Evolutionary conservation across 2,329 filamentous ascomycete genomes (phyloP).

Genomic region (Neophaeococcomyces mojaviensis): DNA sequence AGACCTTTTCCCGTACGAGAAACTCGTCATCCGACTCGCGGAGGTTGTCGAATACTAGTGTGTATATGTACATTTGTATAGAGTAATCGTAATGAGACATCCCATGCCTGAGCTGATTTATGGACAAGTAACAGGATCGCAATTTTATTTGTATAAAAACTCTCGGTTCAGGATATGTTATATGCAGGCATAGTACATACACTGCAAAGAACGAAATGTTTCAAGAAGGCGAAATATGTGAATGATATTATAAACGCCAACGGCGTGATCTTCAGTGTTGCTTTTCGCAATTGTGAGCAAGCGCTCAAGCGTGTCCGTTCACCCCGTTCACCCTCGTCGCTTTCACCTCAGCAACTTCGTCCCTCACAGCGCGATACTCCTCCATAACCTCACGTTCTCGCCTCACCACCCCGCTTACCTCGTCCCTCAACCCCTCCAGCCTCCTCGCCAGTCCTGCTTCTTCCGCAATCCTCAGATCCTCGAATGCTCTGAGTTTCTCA

Average conservation of each 20-base stretch:
- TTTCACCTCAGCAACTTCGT: constrained; percentile 62
- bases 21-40: no score
- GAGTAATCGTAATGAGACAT: background rate
- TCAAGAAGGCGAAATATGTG: no score
- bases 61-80: background rate
- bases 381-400: constrained; percentile 89
- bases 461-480: constrained; percentile 69
- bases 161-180: no score
- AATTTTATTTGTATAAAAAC: no score
- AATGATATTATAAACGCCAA: no score
- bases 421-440: constrained; percentile 68
- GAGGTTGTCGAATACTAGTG: no score
- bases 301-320: constrained; percentile 5
- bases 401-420: constrained; percentile 70
- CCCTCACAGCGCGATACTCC: constrained; percentile 64
- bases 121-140: background rate
- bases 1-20: no score
- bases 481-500: constrained; percentile 65
- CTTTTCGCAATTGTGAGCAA: no score
- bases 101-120: no score
- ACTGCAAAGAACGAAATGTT: no score
- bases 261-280: no score
- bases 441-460: constrained; percentile 66
- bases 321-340: background rate
- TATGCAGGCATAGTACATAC: no score